A percentile compares a stretch with the other conserved stretches of the same genome.
phyloP scores from a whole-genome alignment of 2,329 filamentous ascomycete species.

The Colletotrichum eleusines region DNA sequence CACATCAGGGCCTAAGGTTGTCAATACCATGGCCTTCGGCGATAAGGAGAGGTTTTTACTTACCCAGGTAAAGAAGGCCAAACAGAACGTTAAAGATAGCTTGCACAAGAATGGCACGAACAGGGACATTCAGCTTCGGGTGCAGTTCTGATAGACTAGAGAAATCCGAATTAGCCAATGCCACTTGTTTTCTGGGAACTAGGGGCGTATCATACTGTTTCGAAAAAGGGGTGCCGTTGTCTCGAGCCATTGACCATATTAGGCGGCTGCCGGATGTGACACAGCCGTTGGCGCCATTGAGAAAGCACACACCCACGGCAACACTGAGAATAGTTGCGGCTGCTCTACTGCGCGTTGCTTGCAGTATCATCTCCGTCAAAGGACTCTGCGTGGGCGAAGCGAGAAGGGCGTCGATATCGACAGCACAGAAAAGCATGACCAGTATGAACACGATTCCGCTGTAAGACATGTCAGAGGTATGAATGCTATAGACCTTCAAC shows the following conservation, averaged over 20 bases:
- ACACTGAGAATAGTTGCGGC: slow-evolving; percentile 48
- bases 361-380: slow-evolving; percentile 55
- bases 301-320: slow-evolving; percentile 46
- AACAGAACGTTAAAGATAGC: slow-evolving; percentile 59
- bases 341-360: slow-evolving; percentile 46
- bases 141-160: slow-evolving; percentile 47
- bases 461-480: neutral
- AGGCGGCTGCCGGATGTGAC: slow-evolving; percentile 53
- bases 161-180: neutral
- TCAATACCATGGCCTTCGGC: neutral
- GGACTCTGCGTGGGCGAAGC: slow-evolving; percentile 56
- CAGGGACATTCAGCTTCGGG: slow-evolving; percentile 56
- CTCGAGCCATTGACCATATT: slow-evolving; percentile 54
- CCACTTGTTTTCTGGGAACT: neutral
- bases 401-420: slow-evolving; percentile 54
- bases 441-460: slow-evolving; percentile 56
- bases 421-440: slow-evolving; percentile 59
- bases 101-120: slow-evolving; percentile 55
- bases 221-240: slow-evolving; percentile 46
- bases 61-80: slow-evolving; percentile 59
- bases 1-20: slow-evolving; percentile 50
- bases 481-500: fast-evolving
- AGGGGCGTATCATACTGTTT: slow-evolving; percentile 12
- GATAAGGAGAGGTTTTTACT: neutral
- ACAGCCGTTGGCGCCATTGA: slow-evolving; percentile 49